Evolutionary conservation across 2,329 filamentous ascomycete genomes (phyloP), one percentile per base, ranked within the genome.

Genomic region (Ilyonectria robusta): DNA sequence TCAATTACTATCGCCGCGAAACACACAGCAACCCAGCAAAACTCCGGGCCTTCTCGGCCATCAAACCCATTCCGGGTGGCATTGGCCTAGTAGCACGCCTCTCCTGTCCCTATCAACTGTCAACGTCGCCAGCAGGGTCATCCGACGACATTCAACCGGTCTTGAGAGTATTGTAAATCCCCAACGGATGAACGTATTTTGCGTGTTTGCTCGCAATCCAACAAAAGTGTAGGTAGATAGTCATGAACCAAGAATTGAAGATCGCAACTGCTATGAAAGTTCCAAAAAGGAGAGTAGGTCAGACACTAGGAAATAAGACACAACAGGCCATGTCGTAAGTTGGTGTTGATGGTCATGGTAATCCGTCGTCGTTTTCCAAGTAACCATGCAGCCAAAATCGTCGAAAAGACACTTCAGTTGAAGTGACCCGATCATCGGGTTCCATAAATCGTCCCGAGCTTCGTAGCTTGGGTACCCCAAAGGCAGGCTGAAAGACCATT

Each of bases 271-370:
- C 2, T 58, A 21, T 29, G 7, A 46, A 8, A 59, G 13, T 51
- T 50, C 29, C 33, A 54, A 61, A 40, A 66, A 31, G 35, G 19
- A 69, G 37, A 54, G 62, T 67, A 55, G 29, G 29, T 57, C 31
- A 21, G 55, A 66, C 55, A 46, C 19, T 56, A 63, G 42, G 59
- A 71, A 67, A 69, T 56, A 50, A 67, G 51, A 55, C 59, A 64
- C 59, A 23, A 42, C 33, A 17, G 11, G 42, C 44, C 37, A 57
- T 70, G 55, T 66, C 42, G 62, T 71, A 35, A 59, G 57, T 29
- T 67, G 50, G 51, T 61, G 54, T 66, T 67, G 31, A 60, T 65
- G 55, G 66, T 71, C 69, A 61, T 62, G 26, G 53, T 44, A 61
- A 48, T 64, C 37, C 40, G 54, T 63, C 37, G 59, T 62, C 60